Base-by-base conservation (phyloP, 2,329 filamentous ascomycete genomes). In the Leptographium procerum region DNA sequence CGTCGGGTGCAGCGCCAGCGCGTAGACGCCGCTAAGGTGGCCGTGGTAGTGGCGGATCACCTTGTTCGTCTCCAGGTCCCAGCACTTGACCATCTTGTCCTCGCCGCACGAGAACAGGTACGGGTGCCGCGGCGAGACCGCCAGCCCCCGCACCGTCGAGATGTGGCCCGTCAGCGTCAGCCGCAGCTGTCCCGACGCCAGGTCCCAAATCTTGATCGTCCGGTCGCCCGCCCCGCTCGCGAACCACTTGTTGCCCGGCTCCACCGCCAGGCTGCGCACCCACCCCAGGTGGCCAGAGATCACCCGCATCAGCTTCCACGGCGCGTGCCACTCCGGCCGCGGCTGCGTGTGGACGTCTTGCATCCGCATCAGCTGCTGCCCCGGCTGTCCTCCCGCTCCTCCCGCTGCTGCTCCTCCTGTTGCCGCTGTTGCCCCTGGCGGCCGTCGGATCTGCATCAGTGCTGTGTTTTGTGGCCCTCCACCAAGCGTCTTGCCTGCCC, bases 31-130 rank as follows among this genome's bases (percentile, higher is more conserved):
- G 66, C 89, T 95, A 26, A 99, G 77, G 74, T 99, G 94, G 22
- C 95, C 95, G 70, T 99, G 94, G 71, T 97, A 99, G 73, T 96
- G 91, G 45, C 92, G 84, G 68, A 97, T 96, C 61, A 99, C 94
- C 73, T 96, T 96, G 77, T 99, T 99, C n/a, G 92, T 96, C 73
- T 99, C 94, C 64, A 99, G 76, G 75, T 99, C 94, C 94, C 94
- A 99, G 75, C 94, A 99, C 74, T 99, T 99, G 62, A 99, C 94
- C 91, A 96, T 96, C 77, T 99, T 99, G 71, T 99, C 94, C 73
- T 99, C 94, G 60, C 90, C 95, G 68, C 94, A 99, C 13, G 91
- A 96, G 73, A 99, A 99, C 11, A 99, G 81, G 69, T 99, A 99
- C 0, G 94, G 95, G 73, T 99, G 94, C 52, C 94, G 80, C 19